These are phyloP conservation scores for Pichia sp. DNA, from an alignment of 1,139 yeast genomes.

Conservation along the genomic window DNA sequence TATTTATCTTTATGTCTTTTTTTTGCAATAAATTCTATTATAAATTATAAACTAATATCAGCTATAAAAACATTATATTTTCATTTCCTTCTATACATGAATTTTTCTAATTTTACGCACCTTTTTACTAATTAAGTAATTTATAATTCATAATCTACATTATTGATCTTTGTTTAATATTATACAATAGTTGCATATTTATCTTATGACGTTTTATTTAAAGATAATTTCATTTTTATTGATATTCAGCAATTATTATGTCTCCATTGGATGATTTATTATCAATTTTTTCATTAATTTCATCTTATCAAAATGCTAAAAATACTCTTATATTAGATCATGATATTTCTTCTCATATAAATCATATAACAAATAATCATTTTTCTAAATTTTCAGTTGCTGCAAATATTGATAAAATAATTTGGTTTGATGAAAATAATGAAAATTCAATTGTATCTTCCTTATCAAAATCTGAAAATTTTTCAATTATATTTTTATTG, in stretches of 20 bases:
- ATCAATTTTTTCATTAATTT: slow-evolving; percentile 18
- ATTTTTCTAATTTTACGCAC: no score
- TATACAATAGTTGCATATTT: no score
- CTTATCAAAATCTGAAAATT: neutral
- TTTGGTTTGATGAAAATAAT: slow-evolving; percentile 2
- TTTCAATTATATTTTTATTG: slow-evolving; percentile 6
- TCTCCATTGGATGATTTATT: slow-evolving; percentile 16
- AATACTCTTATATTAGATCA: slow-evolving; percentile 11
- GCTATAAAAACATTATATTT: no score
- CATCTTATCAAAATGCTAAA: slow-evolving; percentile 3
- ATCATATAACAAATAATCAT: slow-evolving; percentile 11
- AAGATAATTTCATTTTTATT: no score
- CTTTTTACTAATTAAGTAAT: no score
- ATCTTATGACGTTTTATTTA: no score
- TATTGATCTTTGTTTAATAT: no score
- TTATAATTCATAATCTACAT: no score
- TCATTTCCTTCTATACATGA: no score
- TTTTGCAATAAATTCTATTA: no score
- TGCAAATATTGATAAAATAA: slow-evolving; percentile 5
- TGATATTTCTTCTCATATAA: slow-evolving; percentile 6
- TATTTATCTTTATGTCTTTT: no score
- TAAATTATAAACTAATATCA: no score
- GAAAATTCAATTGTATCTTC: slow-evolving; percentile 6
- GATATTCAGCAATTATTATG: neutral
- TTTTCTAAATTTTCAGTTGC: slow-evolving; percentile 9